Evolutionary conservation across 2,329 filamentous ascomycete species (phyloP).

Genomic region (Ophiocordyceps unilateralis): DNA sequence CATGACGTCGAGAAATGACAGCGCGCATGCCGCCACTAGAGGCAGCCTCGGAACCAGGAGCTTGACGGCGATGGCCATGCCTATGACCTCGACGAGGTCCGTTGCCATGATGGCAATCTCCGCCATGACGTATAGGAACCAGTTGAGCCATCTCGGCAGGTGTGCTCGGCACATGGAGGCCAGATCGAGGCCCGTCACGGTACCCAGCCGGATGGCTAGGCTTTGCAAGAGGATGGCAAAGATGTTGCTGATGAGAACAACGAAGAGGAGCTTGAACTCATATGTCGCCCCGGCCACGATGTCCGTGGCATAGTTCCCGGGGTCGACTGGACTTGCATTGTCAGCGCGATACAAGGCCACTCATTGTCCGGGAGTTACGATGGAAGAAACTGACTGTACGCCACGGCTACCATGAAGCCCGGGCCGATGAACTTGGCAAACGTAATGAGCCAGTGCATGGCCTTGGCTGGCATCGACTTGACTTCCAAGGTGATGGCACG

Average conservation of each 20-base stretch:
- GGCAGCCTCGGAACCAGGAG: conserved; percentile 46
- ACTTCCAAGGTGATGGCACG: too few relatives aligned
- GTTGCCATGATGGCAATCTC: conserved; percentile 55
- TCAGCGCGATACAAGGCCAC: neutral
- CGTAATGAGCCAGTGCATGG: neutral
- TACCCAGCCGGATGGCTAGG: conserved; percentile 51
- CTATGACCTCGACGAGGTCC: conserved; percentile 56
- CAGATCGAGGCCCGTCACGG: conserved; percentile 49
- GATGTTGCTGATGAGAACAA: conserved; percentile 51
- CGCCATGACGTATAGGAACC: conserved; percentile 41
- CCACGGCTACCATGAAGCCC: conserved; percentile 46
- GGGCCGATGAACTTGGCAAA: conserved; percentile 39
- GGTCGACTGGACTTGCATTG: conserved; percentile 24
- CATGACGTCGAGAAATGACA: conserved; percentile 52
- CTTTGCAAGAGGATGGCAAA: conserved; percentile 56
- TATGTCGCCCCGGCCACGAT: conserved; percentile 51
- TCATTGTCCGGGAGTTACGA: neutral
- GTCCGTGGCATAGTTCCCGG: conserved; percentile 54
- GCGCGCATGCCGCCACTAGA: conserved; percentile 48
- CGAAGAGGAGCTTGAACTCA: conserved; percentile 47
- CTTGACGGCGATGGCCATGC: conserved; percentile 53
- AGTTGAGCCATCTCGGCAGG: conserved; percentile 48
- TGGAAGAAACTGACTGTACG: conserved; percentile 28
- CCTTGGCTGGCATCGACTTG: too few relatives aligned
- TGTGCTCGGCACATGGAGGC: conserved; percentile 49